These are phyloP conservation scores for Cercospora berteroae DNA, from an alignment of 2,329 filamentous ascomycete genomes.

Conservation along the genomic window DNA sequence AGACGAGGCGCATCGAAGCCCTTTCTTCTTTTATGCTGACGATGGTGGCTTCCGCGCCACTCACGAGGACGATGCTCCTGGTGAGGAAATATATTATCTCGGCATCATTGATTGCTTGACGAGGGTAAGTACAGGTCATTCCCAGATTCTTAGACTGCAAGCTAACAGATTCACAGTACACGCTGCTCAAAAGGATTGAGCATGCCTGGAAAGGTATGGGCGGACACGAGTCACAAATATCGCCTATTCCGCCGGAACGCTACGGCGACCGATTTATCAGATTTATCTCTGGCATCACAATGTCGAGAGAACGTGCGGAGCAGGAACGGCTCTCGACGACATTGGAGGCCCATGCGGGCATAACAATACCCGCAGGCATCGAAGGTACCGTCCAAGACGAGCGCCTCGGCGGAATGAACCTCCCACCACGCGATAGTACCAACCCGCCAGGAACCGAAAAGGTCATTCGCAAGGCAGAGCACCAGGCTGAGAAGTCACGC, in stretches of 20 bases:
- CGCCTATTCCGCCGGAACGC: slow-evolving; percentile 80
- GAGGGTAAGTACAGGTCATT: slow-evolving; percentile 67
- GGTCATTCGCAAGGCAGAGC: slow-evolving; percentile 61
- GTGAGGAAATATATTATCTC: slow-evolving; percentile 94
- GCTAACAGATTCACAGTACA: slow-evolving; percentile 61
- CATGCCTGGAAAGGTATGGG: slow-evolving; percentile 96
- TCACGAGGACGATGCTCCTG: slow-evolving; percentile 79
- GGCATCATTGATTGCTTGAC: slow-evolving; percentile 98
- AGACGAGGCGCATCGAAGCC: slow-evolving; percentile 69
- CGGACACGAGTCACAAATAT: slow-evolving; percentile 81
- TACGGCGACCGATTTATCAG: slow-evolving; percentile 93
- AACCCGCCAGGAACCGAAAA: slow-evolving; percentile 49
- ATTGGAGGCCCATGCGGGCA: slow-evolving; percentile 21
- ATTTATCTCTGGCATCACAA: slow-evolving; percentile 87
- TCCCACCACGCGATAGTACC: slow-evolving; percentile 28
- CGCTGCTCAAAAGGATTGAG: slow-evolving; percentile 89
- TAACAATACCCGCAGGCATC: slow-evolving; percentile 25
- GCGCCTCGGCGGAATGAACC: slow-evolving; percentile 41
- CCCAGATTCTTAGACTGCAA: not conserved
- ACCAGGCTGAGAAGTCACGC: slow-evolving; percentile 59
- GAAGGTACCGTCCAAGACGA: slow-evolving; percentile 39
- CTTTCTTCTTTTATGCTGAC: slow-evolving; percentile 84
- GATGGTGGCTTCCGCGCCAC: slow-evolving; percentile 92
- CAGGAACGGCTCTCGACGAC: slow-evolving; percentile 42
- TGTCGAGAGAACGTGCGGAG: slow-evolving; percentile 79